A percentile compares a stretch with the other conserved stretches of the same genome.
These are phyloP conservation scores for Eugenia klotzschiana DNA, from an alignment of 441 rosid species.

Conservation along the genomic window DNA sequence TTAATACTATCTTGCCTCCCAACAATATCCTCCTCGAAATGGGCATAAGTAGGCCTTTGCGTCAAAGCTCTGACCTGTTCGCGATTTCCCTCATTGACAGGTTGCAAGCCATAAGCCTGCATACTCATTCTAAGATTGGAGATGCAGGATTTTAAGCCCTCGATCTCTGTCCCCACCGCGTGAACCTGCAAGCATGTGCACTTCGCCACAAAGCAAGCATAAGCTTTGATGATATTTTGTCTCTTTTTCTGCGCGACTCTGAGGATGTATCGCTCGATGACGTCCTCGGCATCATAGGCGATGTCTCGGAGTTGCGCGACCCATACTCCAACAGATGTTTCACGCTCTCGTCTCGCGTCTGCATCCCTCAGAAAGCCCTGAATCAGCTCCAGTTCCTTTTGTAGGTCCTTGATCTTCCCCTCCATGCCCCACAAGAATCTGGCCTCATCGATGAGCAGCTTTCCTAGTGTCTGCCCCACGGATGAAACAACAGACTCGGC, in stretches of 20 bases:
- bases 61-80: not conserved
- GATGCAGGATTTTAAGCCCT: not conserved
- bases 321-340: not conserved
- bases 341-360: not conserved
- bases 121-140: not conserved
- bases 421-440: not conserved
- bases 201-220: not conserved
- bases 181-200: not conserved
- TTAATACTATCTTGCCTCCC: not conserved
- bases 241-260: not conserved
- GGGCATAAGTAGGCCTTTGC: not conserved
- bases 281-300: no score
- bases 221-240: not conserved
- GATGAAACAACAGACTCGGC: not conserved
- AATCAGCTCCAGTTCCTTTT: not conserved
- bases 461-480: not conserved
- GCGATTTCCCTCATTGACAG: not conserved
- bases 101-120: fast-evolving
- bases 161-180: not conserved
- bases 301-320: not conserved
- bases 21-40: not conserved
- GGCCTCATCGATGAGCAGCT: not conserved
- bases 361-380: not conserved
- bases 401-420: not conserved
- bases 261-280: no score